These are phyloP conservation scores for Ascomycota sp. DNA, from an alignment of 2,329 filamentous ascomycete species.

Conservation along the genomic window DNA sequence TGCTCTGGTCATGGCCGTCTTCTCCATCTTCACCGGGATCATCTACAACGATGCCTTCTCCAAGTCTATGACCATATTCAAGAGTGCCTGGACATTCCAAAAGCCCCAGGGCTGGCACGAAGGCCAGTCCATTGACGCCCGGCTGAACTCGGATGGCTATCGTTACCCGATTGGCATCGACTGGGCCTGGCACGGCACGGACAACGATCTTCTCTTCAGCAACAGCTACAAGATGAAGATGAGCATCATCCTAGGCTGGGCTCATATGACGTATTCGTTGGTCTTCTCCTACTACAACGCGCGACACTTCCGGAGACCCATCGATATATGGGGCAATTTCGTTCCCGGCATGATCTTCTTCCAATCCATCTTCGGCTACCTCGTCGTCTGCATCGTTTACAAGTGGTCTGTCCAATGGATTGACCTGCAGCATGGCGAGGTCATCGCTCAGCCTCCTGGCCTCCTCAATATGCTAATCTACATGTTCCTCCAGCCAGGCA, in stretches of 20 bases:
- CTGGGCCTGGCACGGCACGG: conserved; percentile 88
- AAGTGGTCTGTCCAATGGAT: conserved; percentile 91
- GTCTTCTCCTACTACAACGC: conserved; percentile 87
- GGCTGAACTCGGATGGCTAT: conserved; percentile 47
- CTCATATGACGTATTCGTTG: conserved; percentile 96
- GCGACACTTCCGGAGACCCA: conserved; percentile 78
- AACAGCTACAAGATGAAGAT: conserved; percentile 99
- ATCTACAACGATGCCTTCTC: conserved; percentile 98
- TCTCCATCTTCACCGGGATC: conserved; percentile 90
- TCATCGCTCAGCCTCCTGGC: conserved; percentile 49
- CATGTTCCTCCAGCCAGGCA: conserved; percentile 90
- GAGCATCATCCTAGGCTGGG: conserved; percentile 92
- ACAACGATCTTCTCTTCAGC: conserved; percentile 85
- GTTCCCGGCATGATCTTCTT: conserved; percentile 98
- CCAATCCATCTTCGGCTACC: conserved; percentile 94
- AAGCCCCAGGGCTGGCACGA: conserved; percentile 46
- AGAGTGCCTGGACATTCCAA: conserved; percentile 71
- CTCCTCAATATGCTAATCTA: conserved; percentile 98
- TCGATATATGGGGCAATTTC: conserved; percentile 96
- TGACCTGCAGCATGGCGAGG: conserved; percentile 14
- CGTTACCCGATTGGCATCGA: conserved; percentile 92
- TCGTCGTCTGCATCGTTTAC: conserved; percentile 84
- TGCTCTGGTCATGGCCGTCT: conserved; percentile 92
- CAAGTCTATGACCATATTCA: conserved; percentile 72
- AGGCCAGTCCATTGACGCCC: conserved; percentile 42